phyloP scores from a whole-genome alignment of 306 rosid genomes.

The Fagus crenata region DNA sequence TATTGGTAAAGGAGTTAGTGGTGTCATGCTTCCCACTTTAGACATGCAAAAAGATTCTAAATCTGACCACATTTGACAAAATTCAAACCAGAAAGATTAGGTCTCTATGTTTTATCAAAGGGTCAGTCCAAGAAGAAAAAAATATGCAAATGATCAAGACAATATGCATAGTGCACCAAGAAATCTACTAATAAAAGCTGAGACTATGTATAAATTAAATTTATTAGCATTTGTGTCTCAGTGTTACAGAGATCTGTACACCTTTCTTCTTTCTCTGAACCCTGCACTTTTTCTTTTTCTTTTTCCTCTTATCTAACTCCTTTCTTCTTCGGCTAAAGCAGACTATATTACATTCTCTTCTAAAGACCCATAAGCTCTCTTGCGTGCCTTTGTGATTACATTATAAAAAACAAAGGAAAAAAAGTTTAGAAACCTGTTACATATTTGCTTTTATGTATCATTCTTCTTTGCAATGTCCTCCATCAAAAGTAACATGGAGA shows the following conservation, averaged over 20 bases:
- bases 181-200: neutral
- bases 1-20: neutral
- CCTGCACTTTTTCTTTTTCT: neutral
- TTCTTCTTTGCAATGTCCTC: constrained; percentile 31
- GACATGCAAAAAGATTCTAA: neutral
- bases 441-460: constrained; percentile 29
- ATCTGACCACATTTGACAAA: neutral
- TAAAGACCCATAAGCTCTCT: constrained; percentile 27
- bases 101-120: neutral
- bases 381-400: constrained; percentile 21
- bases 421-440: constrained; percentile 16
- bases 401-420: neutral
- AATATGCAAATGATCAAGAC: neutral
- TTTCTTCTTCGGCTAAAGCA: constrained; percentile 25
- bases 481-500: constrained; percentile 21
- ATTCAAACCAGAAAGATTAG: neutral
- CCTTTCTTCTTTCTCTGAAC: constrained; percentile 19
- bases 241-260: constrained; percentile 26
- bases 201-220: constrained; percentile 14
- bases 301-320: constrained; percentile 13
- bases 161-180: neutral
- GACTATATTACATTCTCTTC: constrained; percentile 21
- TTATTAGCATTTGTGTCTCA: constrained; percentile 24
- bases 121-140: neutral
- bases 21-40: neutral